These are phyloP conservation scores for Colletotrichum caudatum DNA, from an alignment of 2,329 filamentous ascomycete species.

Conservation along the genomic window DNA sequence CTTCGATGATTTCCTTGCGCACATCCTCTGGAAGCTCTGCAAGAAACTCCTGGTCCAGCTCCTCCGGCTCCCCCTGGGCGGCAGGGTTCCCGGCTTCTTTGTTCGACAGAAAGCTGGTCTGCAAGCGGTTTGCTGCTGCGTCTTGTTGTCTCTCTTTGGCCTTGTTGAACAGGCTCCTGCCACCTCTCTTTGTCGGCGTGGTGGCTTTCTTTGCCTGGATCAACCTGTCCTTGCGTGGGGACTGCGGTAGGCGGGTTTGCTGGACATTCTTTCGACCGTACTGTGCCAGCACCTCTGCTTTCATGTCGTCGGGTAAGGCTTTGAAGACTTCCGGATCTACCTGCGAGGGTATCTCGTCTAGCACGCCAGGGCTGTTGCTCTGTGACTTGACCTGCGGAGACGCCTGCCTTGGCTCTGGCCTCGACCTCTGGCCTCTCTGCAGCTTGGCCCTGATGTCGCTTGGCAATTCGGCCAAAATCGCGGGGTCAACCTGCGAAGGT, in stretches of 20 bases:
- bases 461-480: conserved; percentile 86
- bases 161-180: conserved; percentile 55
- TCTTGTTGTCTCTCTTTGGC: conserved; percentile 65
- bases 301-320: conserved; percentile 86
- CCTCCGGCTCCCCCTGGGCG: conserved; percentile 55
- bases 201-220: conserved; percentile 64
- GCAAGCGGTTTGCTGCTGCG: conserved; percentile 71
- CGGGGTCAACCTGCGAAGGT: conserved; percentile 83
- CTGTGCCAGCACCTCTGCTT: conserved; percentile 82
- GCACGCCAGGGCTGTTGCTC: conserved; percentile 53
- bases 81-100: conserved; percentile 49
- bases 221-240: conserved; percentile 67
- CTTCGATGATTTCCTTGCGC: conserved; percentile 80
- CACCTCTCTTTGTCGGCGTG: conserved; percentile 76
- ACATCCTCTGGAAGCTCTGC: conserved; percentile 86
- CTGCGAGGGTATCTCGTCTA: conserved; percentile 74
- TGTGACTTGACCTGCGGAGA: conserved; percentile 52
- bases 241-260: conserved; percentile 56
- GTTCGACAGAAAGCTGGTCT: conserved; percentile 76
- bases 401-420: conserved; percentile 45
- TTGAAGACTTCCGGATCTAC: conserved; percentile 87
- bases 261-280: conserved; percentile 63
- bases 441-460: conserved; percentile 84
- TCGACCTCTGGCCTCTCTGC: conserved; percentile 41
- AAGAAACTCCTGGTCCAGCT: conserved; percentile 79